These are phyloP conservation scores for Rhodotorula toruloides DNA, from an alignment of 768 basidiomycete species.

Conservation along the genomic window DNA sequence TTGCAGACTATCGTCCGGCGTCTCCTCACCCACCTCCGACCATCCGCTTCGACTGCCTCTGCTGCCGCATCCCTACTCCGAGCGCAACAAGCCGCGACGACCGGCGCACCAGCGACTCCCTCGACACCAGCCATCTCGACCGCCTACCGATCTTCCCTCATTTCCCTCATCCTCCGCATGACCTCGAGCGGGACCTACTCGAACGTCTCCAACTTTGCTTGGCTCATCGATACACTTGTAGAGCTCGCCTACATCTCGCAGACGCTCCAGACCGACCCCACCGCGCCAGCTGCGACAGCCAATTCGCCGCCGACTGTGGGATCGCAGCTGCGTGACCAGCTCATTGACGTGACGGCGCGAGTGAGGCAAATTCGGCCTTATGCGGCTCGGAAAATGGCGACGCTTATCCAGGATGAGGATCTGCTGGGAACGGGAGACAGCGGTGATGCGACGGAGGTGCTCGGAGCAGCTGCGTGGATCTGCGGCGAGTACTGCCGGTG, in stretches of 20 bases:
- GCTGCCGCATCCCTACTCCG: slow-evolving; percentile 34
- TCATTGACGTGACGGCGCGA: slow-evolving; percentile 79
- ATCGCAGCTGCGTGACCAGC: slow-evolving; percentile 67
- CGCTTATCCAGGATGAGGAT: slow-evolving; percentile 70
- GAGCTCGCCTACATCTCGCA: slow-evolving; percentile 78
- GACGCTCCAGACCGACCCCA: slow-evolving; percentile 23
- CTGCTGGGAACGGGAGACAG: slow-evolving; percentile 51
- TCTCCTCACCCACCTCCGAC: slow-evolving; percentile 71
- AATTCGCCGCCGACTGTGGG: slow-evolving; percentile 63
- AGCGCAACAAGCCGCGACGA: slow-evolving; percentile 25
- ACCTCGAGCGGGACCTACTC: slow-evolving; percentile 73
- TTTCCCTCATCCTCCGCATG: slow-evolving; percentile 77
- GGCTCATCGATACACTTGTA: slow-evolving; percentile 91
- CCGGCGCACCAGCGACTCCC: slow-evolving; percentile 28
- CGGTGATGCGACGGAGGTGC: slow-evolving; percentile 59
- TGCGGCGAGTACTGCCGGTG: slow-evolving; percentile 86
- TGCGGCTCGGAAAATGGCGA: slow-evolving; percentile 77
- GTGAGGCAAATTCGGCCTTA: slow-evolving; percentile 70
- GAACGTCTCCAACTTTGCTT: slow-evolving; percentile 87
- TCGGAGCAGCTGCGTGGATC: slow-evolving; percentile 95
- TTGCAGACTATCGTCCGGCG: slow-evolving; percentile 85
- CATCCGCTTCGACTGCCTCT: slow-evolving; percentile 44
- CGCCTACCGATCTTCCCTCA: slow-evolving; percentile 76
- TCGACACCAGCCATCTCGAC: slow-evolving; percentile 58
- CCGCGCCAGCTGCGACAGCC: slow-evolving; percentile 35